Evolutionary conservation across 495 filamentous ascomycete genomes (phyloP).

Genomic region (Penicillium argentinense): DNA sequence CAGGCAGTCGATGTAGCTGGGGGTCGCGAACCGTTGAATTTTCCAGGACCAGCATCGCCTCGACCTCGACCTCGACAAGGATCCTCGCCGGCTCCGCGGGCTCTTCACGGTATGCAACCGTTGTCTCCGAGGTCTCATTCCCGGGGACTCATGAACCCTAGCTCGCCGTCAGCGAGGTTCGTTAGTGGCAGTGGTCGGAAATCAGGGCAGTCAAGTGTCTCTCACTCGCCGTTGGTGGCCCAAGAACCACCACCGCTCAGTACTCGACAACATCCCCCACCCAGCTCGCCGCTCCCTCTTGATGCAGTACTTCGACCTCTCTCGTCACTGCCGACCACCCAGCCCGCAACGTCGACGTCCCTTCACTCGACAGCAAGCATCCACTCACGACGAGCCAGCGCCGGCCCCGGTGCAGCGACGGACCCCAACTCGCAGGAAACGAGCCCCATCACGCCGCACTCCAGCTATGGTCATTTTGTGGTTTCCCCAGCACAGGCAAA

Average conservation of each 20-base stretch:
- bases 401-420: conserved; percentile 34
- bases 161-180: conserved; percentile 56
- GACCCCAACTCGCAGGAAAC: conserved; percentile 51
- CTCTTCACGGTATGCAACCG: conserved; percentile 35
- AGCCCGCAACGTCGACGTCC: conserved; percentile 33
- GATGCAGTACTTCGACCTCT: conserved; percentile 29
- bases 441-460: conserved; percentile 55
- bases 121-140: conserved; percentile 40
- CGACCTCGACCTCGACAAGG: conserved; percentile 34
- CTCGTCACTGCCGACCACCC: conserved; percentile 27
- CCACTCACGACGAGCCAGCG: conserved; percentile 44
- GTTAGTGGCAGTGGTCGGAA: conserved; percentile 34
- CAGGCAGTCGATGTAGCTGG: conserved; percentile 25
- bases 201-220: conserved; percentile 43
- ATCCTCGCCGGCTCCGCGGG: conserved; percentile 34
- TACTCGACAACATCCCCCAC: conserved; percentile 23
- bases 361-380: conserved; percentile 42
- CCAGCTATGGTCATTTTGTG: conserved; percentile 48
- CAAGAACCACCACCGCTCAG: conserved; percentile 34
- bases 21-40: conserved; percentile 26
- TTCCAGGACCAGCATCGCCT: conserved; percentile 27
- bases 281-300: conserved; percentile 31
- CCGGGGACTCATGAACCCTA: conserved; percentile 62
- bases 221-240: conserved; percentile 47
- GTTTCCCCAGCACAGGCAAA: conserved; percentile 41